Conservation (phyloP, 2,329 filamentous ascomycete species). For the Exophiala alcalophila region DNA sequence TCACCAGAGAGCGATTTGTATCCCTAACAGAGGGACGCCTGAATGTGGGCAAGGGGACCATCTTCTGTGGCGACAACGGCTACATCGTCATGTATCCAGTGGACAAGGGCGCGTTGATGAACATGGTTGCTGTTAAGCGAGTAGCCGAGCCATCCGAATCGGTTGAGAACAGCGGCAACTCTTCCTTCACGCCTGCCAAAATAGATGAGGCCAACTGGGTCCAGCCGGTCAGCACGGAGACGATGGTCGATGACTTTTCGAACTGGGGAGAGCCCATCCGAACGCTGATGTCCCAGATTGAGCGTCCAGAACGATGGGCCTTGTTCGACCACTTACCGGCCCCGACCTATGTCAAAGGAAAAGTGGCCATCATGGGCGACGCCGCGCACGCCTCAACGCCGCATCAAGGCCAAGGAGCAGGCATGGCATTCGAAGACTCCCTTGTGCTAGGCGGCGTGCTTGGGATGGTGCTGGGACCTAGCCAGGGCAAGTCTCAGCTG, state of each 20-base stretch:
- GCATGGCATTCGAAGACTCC: conserved; percentile 36
- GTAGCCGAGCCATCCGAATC: neutral
- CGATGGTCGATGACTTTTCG: neutral
- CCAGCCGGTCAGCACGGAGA: conserved; percentile 3
- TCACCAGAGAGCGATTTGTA: neutral
- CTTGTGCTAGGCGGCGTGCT: conserved; percentile 24
- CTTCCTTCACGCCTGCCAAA: neutral
- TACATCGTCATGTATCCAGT: conserved; percentile 8
- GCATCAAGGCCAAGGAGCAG: conserved; percentile 46
- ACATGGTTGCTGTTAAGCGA: conserved; percentile 1
- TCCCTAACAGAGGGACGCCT: neutral
- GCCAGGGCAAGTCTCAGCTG: neutral
- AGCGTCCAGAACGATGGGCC: neutral
- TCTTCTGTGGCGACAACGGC: neutral
- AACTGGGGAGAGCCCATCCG: neutral
- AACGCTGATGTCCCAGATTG: neutral
- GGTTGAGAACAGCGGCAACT: neutral
- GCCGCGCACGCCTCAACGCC: conserved; percentile 63
- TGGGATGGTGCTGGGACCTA: neutral
- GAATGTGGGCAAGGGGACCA: neutral
- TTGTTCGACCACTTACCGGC: conserved; percentile 1
- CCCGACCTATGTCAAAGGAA: conserved; percentile 49
- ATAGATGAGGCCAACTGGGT: conserved; percentile 2
- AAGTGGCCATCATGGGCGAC: conserved; percentile 61
- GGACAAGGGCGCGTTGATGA: conserved; percentile 5